Evolutionary conservation across 352 stramenopile species (phyloP).

Genomic region (Globisporangium takayamanum): DNA sequence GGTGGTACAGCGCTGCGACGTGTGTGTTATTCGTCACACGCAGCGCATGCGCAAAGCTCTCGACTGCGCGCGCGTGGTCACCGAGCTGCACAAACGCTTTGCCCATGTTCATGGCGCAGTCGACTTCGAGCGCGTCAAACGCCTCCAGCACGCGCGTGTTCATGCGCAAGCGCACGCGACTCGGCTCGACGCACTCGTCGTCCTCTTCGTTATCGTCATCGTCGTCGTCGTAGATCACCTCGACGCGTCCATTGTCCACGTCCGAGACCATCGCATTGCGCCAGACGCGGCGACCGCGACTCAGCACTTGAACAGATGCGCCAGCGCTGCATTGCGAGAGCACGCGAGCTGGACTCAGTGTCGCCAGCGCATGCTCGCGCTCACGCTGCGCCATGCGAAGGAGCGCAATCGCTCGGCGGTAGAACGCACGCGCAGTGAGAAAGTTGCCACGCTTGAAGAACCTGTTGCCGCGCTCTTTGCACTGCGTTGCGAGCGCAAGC

Average conservation of each 20-base stretch:
- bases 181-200: constrained; percentile 37
- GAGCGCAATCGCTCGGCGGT: constrained; percentile 48
- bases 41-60: constrained; percentile 58
- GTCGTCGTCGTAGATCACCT: constrained; percentile 66
- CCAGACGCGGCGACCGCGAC: constrained; percentile 15
- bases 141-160: constrained; percentile 35
- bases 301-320: constrained; percentile 43
- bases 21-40: constrained; percentile 33
- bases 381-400: constrained; percentile 36
- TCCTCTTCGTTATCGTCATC: constrained; percentile 38
- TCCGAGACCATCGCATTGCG: constrained; percentile 63
- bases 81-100: constrained; percentile 54
- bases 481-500: constrained; percentile 20
- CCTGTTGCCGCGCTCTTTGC: constrained; percentile 48
- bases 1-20: constrained; percentile 64
- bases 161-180: constrained; percentile 51
- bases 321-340: constrained; percentile 40
- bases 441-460: constrained; percentile 66
- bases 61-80: constrained; percentile 45
- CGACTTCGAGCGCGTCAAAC: constrained; percentile 48
- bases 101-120: constrained; percentile 82
- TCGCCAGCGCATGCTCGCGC: constrained; percentile 31
- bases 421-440: constrained; percentile 47
- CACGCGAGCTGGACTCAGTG: constrained; percentile 24
- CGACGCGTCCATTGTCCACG: constrained; percentile 32